Base-by-base conservation (phyloP, 2,329 filamentous ascomycete genomes). In the Colletotrichum destructivum region DNA sequence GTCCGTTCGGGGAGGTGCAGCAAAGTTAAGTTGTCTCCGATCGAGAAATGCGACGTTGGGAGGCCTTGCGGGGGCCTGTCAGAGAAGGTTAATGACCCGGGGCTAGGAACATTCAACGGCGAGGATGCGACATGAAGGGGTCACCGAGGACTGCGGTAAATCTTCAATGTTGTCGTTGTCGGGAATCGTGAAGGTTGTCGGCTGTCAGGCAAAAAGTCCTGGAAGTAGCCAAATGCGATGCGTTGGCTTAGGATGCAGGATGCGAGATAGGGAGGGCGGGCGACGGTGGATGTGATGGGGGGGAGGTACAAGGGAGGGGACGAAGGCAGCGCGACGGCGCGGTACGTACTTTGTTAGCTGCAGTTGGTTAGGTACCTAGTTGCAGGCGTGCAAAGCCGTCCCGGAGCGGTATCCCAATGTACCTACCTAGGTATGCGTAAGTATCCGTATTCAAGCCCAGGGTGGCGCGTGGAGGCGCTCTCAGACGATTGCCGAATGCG, bases 401-500 rank as follows among this genome's bases (percentile, higher is more conserved):
- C 61, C 40, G 40, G 49, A 63, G 65, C 59, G 40, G 65, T 56
- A 47, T 63, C 49, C 49, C 31, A 16, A 55, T 15, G 15, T 26
- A 52, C 31, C 31, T 35, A 35, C 31, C 31, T 35, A 55, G 47
- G 63, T 67, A 57, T 62, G 42, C 44, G 23, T 44, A 46, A 38
- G 49, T 55, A 44, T 31, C 38, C 49, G 49, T 63, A 42, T 63
- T 62, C 60, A 52, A 35, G 59, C 38, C 65, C 56, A 71, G 59
- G 59, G 59, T 69, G 55, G 69, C 65, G 65, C 60, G 59, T 55
- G 54, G 69, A 64, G 69, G 66, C 69, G 69, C 69, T 72, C 65
- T 61, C 69, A 72, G 69, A 69, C 65, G 65, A 69, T 31, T 61
- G 60, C 69, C 69, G 69, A 62, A 72, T 69, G 69, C 69, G 69